These are phyloP conservation scores for Lentinula boryana DNA, from an alignment of 768 basidiomycete genomes.

Conservation along the genomic window DNA sequence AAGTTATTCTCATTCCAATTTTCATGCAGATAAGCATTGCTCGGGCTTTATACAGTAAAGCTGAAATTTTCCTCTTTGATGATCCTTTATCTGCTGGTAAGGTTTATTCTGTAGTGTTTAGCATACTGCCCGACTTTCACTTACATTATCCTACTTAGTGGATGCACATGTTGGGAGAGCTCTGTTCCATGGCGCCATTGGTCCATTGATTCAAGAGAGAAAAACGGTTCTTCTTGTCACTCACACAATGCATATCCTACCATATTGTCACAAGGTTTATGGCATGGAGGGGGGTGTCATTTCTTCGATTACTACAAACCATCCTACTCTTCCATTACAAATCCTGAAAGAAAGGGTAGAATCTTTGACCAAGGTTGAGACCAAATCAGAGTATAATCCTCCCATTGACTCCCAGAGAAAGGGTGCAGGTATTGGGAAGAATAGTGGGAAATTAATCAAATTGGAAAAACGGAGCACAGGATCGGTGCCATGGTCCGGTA, in stretches of 20 bases:
- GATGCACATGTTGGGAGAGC: conserved; percentile 72
- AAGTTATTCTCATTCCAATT: no score
- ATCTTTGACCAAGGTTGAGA: conserved; percentile 23
- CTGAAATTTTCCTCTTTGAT: conserved; percentile 59
- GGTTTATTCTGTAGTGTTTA: not conserved
- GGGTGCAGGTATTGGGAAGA: conserved; percentile 54
- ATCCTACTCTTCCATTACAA: not conserved
- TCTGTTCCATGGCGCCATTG: conserved; percentile 62
- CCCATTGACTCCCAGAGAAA: conserved; percentile 1
- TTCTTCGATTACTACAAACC: conserved; percentile 28
- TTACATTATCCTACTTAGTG: conserved; percentile 26
- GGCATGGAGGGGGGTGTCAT: conserved; percentile 37
- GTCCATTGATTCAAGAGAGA: conserved; percentile 35
- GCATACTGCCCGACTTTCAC: not conserved
- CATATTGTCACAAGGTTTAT: conserved; percentile 45
- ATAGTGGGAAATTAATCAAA: conserved; percentile 60
- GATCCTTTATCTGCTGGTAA: conserved; percentile 60
- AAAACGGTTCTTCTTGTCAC: conserved; percentile 53
- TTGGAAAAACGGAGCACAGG: conserved; percentile 62
- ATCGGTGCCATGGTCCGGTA: conserved; percentile 46
- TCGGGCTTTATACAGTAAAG: conserved; percentile 58
- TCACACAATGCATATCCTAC: conserved; percentile 49
- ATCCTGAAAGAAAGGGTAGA: not conserved
- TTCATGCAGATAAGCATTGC: conserved; percentile 58
- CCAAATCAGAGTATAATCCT: conserved; percentile 25